Evolutionary conservation across 352 stramenopile genomes (phyloP), one percentile per base, ranked within the genome.

Genomic region (Phytophthora citrophthora): DNA sequence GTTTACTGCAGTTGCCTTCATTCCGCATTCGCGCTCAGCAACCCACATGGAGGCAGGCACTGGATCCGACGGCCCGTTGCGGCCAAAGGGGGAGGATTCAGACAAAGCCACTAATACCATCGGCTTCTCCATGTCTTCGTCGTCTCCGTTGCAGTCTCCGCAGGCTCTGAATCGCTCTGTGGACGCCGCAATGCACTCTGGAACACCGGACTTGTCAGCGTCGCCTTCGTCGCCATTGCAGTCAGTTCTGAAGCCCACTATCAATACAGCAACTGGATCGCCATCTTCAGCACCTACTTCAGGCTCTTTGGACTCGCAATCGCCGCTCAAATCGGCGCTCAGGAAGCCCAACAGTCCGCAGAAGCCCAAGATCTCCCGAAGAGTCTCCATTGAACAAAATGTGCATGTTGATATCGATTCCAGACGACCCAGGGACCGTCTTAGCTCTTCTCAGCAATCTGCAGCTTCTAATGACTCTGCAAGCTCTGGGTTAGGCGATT

Each of bases 311-410:
- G 53, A 68, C 8, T 18, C 51, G n/a, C 41, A 50, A 3, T 68
- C 60, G 8, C 31, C 68, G 26, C 27, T 79, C 0, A 61, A 66
- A 58, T 67, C 61, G 36, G 59, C 55, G 1, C 54, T 75, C 5
- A 26, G 54, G 13, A 64, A 50, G 32, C 29, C 60, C 8, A 39
- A 34, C 11, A 63, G 53, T 16, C 63, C 62, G 2, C 51, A 59
- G 6, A 57, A 72, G 20, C 46, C 23, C 23, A 54, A 63, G 27
- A 55, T 66, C 2, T 47, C 47, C 1, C 61, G 58, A 15, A 62
- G 61, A 50, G 69, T 74, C 27, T 77, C 69, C 11, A 70, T 72
- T 36, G 64, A 78, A 27, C 52, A 63, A 23, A 64, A 46, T 5
- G 54, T 56, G 18, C 51, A 56, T 15, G 29, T 40, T 6, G 49